phyloP scores from a whole-genome alignment of 306 rosid genomes.

The Vigna angularis region DNA sequence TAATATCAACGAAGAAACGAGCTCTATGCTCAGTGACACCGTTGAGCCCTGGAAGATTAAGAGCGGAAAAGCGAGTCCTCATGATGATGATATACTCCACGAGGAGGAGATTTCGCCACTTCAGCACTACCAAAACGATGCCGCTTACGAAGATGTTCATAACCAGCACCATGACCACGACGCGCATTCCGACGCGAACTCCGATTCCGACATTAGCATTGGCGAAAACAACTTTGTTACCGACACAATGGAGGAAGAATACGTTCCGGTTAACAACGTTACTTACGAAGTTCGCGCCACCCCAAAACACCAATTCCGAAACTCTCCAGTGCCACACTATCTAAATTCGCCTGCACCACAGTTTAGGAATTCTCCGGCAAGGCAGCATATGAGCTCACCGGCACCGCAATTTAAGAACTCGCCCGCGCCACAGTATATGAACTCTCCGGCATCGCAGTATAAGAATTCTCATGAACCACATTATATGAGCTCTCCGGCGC shows the following conservation, averaged over 20 bases:
- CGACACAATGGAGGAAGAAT: not conserved
- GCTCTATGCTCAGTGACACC: constrained; percentile 47
- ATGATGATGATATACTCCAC: not conserved
- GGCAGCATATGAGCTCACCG: too few relatives aligned
- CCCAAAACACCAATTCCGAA: not conserved
- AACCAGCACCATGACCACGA: not conserved
- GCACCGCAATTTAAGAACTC: not conserved
- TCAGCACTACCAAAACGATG: not conserved
- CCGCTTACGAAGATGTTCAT: too few relatives aligned
- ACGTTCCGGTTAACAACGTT: not conserved
- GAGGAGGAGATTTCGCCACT: not conserved
- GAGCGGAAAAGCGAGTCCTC: constrained; percentile 42
- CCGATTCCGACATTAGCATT: not conserved
- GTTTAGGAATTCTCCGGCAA: not conserved
- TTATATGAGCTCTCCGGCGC: not conserved
- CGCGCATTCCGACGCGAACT: not conserved
- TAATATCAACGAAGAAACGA: not conserved
- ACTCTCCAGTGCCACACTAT: constrained; percentile 16
- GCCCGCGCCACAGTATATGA: not conserved
- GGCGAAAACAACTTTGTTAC: not conserved
- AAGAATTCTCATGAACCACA: not conserved
- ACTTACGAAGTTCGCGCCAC: constrained; percentile 25
- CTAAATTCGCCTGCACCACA: constrained; percentile 15
- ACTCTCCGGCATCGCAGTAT: not conserved
- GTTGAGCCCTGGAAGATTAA: constrained; percentile 43